phyloP scores from a whole-genome alignment of 169 alveolate genomes.

The Cyclospora cayetanensis region DNA sequence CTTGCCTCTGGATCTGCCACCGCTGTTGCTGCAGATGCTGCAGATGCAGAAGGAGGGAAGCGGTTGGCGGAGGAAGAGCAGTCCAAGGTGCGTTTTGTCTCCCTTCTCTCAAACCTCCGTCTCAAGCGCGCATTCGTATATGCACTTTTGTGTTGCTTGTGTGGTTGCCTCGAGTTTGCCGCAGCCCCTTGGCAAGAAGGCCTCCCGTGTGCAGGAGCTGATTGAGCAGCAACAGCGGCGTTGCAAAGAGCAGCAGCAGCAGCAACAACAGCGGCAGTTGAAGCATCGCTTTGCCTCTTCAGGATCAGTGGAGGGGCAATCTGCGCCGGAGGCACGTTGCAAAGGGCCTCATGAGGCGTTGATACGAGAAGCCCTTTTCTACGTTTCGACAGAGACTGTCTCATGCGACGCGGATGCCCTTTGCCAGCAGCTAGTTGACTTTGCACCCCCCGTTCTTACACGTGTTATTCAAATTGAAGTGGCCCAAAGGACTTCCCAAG shows the following conservation, averaged over 20 bases:
- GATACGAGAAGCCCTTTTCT: background rate
- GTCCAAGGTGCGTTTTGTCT: background rate
- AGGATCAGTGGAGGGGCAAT: background rate
- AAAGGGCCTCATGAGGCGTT: background rate
- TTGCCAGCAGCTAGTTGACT: background rate
- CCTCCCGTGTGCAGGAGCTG: slow-evolving; percentile 45
- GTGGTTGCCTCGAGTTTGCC: background rate
- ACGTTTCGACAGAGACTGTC: background rate
- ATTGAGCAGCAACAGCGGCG: slow-evolving; percentile 32
- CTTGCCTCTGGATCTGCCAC: background rate
- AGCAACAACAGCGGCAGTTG: slow-evolving; percentile 50
- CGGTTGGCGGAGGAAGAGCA: background rate
- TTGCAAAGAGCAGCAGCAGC: slow-evolving; percentile 43
- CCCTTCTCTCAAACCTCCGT: background rate
- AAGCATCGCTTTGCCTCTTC: background rate
- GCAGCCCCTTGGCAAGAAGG: background rate
- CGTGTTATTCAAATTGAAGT: slow-evolving; percentile 28
- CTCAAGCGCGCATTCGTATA: background rate
- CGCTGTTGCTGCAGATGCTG: background rate
- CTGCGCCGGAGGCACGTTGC: background rate
- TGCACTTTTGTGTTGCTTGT: background rate
- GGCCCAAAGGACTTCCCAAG: background rate
- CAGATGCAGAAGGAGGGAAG: background rate
- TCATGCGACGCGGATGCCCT: background rate
- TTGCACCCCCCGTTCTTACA: slow-evolving; percentile 4